These are phyloP conservation scores for Neovahlkampfia damariscottae DNA, from an alignment of 78 protist genomes.

Conservation along the genomic window DNA sequence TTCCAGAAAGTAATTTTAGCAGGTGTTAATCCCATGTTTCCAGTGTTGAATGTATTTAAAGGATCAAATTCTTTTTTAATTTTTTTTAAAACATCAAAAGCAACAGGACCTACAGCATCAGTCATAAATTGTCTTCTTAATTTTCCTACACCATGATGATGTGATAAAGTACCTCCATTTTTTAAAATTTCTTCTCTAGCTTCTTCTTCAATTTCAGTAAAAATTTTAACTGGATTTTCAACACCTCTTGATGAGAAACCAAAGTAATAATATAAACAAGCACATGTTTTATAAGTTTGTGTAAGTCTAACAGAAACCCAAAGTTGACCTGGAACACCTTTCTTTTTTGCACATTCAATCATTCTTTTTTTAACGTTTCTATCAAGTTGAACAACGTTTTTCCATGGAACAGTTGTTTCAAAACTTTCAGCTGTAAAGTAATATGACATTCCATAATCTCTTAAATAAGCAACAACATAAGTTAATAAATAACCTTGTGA, in stretches of 20 bases:
- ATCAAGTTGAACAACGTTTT: neutral
- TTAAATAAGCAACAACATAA: slow-evolving; percentile 58
- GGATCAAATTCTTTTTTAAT: slow-evolving; percentile 47
- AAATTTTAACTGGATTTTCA: slow-evolving; percentile 21
- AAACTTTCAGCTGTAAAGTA: slow-evolving; percentile 28
- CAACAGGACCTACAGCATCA: slow-evolving; percentile 27
- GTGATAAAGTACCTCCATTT: slow-evolving; percentile 51
- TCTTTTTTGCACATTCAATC: slow-evolving; percentile 3
- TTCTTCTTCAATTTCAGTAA: slow-evolving; percentile 27
- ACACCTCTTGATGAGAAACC: slow-evolving; percentile 26
- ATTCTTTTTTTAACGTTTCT: neutral
- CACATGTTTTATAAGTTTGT: slow-evolving; percentile 26
- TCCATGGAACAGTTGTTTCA: slow-evolving; percentile 1
- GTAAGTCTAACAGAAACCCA: slow-evolving; percentile 28
- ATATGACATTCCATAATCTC: slow-evolving; percentile 56
- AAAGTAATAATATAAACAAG: slow-evolving; percentile 36
- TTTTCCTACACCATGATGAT: slow-evolving; percentile 70
- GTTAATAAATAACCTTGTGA: slow-evolving; percentile 21
- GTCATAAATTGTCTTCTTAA: slow-evolving; percentile 47
- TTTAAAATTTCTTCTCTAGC: slow-evolving; percentile 47
- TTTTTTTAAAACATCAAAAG: slow-evolving; percentile 22
- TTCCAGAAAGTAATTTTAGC: neutral
- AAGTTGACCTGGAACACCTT: neutral
- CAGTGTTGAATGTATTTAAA: slow-evolving; percentile 28
- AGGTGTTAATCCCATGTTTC: neutral